Evolutionary conservation across 2,329 filamentous ascomycete species (phyloP).

Genomic region (Neofusicoccum cordaticola): DNA sequence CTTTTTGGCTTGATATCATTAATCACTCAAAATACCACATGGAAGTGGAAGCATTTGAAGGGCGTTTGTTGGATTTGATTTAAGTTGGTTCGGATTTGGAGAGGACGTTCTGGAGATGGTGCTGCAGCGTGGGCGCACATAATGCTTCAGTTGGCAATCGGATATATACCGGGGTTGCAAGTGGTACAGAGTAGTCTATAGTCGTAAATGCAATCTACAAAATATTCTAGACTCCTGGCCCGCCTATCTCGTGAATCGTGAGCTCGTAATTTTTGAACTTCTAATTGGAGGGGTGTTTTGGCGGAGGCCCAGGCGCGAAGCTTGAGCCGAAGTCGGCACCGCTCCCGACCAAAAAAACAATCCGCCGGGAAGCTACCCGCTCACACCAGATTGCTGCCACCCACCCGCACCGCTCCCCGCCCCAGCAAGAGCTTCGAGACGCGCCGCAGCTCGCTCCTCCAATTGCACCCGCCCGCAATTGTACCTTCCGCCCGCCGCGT

Average conservation of each 20-base stretch:
- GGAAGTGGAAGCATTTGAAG: slow-evolving; percentile 4
- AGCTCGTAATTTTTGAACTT: background rate
- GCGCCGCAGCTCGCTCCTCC: too few relatives aligned
- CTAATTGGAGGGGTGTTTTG: background rate
- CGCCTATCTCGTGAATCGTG: background rate
- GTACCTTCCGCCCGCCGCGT: too few relatives aligned
- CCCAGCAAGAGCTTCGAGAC: background rate
- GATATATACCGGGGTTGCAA: background rate
- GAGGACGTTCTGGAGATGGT: background rate
- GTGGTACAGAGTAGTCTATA: slow-evolving; percentile 8
- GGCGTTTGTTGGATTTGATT: slow-evolving; percentile 4
- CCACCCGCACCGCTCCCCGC: background rate
- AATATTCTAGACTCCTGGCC: background rate
- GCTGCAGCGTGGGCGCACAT: background rate
- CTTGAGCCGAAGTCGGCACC: slow-evolving; percentile 7
- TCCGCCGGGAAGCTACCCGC: background rate
- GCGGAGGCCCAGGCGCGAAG: background rate
- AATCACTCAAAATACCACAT: slow-evolving; percentile 4
- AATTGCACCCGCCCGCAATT: too few relatives aligned
- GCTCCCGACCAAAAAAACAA: background rate
- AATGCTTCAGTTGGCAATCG: background rate
- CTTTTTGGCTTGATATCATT: background rate
- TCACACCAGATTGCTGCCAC: background rate
- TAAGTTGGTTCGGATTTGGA: background rate
- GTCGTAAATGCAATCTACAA: slow-evolving; percentile 1